phyloP scores from a whole-genome alignment of 2,329 filamentous ascomycete genomes.

The Fusarium pseudograminearum region DNA sequence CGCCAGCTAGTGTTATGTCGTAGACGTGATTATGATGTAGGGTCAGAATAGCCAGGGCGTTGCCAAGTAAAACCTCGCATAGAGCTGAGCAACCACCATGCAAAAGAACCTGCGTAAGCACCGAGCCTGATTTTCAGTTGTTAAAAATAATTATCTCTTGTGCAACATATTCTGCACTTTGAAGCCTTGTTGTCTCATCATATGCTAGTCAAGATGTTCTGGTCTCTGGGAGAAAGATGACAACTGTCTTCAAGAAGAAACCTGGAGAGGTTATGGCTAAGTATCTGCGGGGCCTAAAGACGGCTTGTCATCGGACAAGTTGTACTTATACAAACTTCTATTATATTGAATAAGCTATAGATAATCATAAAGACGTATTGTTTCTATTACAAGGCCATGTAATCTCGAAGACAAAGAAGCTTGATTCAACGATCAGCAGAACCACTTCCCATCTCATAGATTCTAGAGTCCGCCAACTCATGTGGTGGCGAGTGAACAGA shows the following conservation, averaged over 20 bases:
- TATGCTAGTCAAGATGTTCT: fast-evolving
- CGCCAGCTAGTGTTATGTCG: too few species aligned
- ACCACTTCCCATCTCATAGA: not conserved
- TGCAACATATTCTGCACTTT: not conserved
- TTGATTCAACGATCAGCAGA: not conserved
- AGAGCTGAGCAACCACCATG: not conserved
- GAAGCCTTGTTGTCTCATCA: not conserved
- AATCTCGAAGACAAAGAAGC: too few species aligned
- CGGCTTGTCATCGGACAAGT: too few species aligned
- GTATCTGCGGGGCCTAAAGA: too few species aligned
- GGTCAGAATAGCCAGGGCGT: not conserved
- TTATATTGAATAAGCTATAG: too few species aligned
- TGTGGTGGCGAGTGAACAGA: not conserved
- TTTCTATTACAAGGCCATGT: fast-evolving
- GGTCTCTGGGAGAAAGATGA: too few species aligned
- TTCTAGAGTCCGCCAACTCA: not conserved
- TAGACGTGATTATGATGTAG: not conserved
- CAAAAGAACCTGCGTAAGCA: not conserved
- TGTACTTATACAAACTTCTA: too few species aligned
- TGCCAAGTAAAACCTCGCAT: not conserved
- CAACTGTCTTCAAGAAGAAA: too few species aligned
- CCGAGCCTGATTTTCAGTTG: not conserved
- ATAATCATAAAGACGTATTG: fast-evolving
- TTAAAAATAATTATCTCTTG: fast-evolving
- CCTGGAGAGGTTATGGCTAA: too few species aligned